Conservation (phyloP, 805 yeast genomes). For the Zygoascus ofunaensis region DNA sequence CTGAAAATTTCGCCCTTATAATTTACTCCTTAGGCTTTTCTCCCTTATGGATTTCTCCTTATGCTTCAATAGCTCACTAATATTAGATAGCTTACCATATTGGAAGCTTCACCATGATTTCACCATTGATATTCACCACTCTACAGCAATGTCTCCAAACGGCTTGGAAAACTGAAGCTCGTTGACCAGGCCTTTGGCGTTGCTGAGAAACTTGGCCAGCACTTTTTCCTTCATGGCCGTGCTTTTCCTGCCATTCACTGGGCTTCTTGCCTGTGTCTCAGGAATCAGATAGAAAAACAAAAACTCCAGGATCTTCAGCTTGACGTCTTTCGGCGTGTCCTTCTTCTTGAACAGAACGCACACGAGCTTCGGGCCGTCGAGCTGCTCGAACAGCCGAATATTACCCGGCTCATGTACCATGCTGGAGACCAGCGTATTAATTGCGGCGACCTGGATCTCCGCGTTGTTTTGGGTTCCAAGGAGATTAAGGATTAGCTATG, state of each 20-base stretch:
- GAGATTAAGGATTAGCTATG: background rate
- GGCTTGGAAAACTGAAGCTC: conserved; percentile 40
- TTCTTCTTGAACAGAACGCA: conserved; percentile 38
- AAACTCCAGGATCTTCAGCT: conserved; percentile 59
- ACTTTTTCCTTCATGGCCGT: conserved; percentile 38
- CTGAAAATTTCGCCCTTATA: too few relatives aligned
- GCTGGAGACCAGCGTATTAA: conserved; percentile 50
- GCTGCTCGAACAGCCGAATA: conserved; percentile 48
- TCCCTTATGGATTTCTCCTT: too few relatives aligned
- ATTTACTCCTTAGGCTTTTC: too few relatives aligned
- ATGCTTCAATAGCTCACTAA: too few relatives aligned
- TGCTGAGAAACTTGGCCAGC: conserved; percentile 36
- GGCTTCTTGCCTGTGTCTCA: conserved; percentile 33
- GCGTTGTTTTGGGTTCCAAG: background rate
- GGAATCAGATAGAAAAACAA: conserved; percentile 60
- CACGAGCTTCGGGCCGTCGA: conserved; percentile 46
- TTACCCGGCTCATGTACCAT: conserved; percentile 49
- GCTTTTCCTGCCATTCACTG: conserved; percentile 27
- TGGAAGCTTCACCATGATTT: too few relatives aligned
- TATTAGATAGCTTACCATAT: too few relatives aligned
- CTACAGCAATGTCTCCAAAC: conserved; percentile 40
- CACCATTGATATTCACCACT: too few relatives aligned
- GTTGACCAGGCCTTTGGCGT: conserved; percentile 38
- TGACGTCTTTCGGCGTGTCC: conserved; percentile 41
- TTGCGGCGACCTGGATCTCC: conserved; percentile 31